These are phyloP conservation scores for Entonaema liquescens DNA, from an alignment of 495 filamentous ascomycete species.

Conservation along the genomic window DNA sequence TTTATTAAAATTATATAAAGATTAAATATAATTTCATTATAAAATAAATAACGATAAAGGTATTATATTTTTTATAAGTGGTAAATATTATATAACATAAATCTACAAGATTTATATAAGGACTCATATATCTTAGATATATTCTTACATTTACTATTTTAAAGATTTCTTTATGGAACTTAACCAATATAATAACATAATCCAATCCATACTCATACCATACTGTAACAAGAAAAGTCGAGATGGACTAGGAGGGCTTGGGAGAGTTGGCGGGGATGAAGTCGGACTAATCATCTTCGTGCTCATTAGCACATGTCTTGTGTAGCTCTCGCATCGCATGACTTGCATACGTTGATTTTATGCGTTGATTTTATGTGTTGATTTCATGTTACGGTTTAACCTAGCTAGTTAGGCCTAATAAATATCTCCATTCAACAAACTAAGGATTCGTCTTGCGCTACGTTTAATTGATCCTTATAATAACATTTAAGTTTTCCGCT, in stretches of 20 bases:
- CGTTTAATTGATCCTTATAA: neutral
- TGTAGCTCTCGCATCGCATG: neutral
- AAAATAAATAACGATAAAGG: too few relatives aligned
- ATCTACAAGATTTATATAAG: too few relatives aligned
- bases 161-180: too few relatives aligned
- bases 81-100: too few relatives aligned
- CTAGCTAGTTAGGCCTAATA: neutral
- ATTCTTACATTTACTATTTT: too few relatives aligned
- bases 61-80: too few relatives aligned
- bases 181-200: too few relatives aligned
- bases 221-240: neutral
- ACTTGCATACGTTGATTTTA: neutral
- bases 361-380: neutral
- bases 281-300: neutral
- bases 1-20: too few relatives aligned
- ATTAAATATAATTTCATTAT: too few relatives aligned
- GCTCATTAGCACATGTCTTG: neutral
- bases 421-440: neutral
- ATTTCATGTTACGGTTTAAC: neutral
- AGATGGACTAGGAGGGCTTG: neutral
- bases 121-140: too few relatives aligned
- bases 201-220: too few relatives aligned
- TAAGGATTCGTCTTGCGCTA: neutral
- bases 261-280: neutral
- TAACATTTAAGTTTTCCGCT: neutral